These are phyloP conservation scores for Dillenia turbinata DNA, from an alignment of 164 flowering plant species.

Conservation along the genomic window DNA sequence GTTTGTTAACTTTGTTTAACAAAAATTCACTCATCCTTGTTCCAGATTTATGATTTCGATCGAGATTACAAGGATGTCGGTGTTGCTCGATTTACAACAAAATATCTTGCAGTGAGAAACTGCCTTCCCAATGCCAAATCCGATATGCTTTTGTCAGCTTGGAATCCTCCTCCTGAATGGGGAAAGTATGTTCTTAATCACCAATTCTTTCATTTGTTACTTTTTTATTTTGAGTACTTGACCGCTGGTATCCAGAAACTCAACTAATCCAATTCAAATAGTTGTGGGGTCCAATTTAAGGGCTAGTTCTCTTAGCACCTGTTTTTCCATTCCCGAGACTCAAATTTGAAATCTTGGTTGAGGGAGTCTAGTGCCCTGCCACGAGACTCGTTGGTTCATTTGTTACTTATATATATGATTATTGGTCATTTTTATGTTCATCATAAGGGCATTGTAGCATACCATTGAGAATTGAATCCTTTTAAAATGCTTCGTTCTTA, in stretches of 20 bases:
- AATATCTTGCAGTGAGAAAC: conserved; percentile 82
- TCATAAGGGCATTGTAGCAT: too few species aligned
- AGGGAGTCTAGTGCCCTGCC: too few species aligned
- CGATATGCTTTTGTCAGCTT: conserved; percentile 84
- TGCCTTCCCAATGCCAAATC: conserved; percentile 92
- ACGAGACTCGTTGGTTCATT: too few species aligned
- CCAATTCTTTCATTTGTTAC: not conserved
- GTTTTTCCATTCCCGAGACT: too few species aligned
- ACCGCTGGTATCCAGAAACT: not conserved
- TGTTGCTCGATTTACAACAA: conserved; percentile 83
- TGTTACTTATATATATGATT: too few species aligned
- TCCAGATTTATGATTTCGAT: conserved; percentile 92
- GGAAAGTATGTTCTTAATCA: conserved; percentile 70
- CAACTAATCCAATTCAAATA: too few species aligned
- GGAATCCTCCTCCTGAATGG: conserved; percentile 99
- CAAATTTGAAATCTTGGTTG: too few species aligned
- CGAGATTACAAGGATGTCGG: conserved; percentile 98
- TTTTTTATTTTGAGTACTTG: not conserved
- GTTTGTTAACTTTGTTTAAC: too few species aligned
- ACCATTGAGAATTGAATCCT: too few species aligned
- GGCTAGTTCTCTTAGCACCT: too few species aligned
- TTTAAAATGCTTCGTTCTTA: too few species aligned
- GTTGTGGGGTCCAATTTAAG: not conserved
- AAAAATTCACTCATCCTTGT: not conserved
- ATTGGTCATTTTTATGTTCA: too few species aligned